Conservation (phyloP, 129 eudicot genomes). For the Apium graveolens region DNA sequence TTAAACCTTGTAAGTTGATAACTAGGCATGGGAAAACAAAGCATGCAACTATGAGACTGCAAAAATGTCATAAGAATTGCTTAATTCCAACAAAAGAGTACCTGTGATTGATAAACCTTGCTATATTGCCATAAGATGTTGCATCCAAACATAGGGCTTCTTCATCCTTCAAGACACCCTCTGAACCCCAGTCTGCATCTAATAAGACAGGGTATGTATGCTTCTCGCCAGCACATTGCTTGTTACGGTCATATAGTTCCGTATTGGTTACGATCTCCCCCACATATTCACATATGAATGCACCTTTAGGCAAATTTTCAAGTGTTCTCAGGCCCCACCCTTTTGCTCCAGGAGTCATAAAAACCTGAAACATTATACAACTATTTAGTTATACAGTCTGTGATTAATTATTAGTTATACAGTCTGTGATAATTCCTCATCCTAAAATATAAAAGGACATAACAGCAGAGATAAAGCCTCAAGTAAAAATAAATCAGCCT, state of each 20-base stretch:
- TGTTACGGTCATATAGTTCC: constrained; percentile 36
- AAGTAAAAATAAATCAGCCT: background rate
- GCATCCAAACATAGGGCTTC: constrained; percentile 69
- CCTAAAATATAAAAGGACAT: background rate
- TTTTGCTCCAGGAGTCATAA: constrained; percentile 52
- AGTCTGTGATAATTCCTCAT: background rate
- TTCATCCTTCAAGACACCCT: constrained; percentile 52
- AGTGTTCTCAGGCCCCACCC: constrained; percentile 68
- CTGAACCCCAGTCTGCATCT: constrained; percentile 63
- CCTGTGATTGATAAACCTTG: constrained; percentile 63
- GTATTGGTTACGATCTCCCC: constrained; percentile 48
- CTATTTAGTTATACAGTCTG: background rate
- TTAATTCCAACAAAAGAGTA: constrained; percentile 11
- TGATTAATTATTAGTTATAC: background rate
- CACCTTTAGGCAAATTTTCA: constrained; percentile 46
- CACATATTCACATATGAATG: constrained; percentile 56
- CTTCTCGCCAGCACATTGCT: constrained; percentile 19
- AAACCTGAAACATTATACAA: constrained; percentile 33
- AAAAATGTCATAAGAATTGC: background rate
- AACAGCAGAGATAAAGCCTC: too few species aligned
- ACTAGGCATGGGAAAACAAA: background rate
- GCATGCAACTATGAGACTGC: background rate
- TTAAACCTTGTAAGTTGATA: background rate
- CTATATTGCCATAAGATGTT: constrained; percentile 47
- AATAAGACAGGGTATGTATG: constrained; percentile 47